Conservation (phyloP, 352 stramenopile species). For the Thalassiosira exigua region DNA sequence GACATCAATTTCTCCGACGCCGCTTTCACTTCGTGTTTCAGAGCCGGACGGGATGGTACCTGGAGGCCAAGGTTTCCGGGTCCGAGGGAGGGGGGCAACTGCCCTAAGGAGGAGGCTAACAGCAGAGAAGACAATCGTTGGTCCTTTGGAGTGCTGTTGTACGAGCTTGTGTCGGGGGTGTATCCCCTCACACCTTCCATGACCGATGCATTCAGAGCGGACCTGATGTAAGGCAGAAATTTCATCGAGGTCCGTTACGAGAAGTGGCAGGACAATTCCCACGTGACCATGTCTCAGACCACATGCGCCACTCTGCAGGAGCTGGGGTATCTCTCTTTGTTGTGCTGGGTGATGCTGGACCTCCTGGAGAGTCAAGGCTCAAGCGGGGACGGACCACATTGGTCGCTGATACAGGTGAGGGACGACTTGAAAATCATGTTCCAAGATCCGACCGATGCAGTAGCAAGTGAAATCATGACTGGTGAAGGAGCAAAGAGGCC, state of each 20-base stretch:
- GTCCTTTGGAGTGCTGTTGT: conserved; percentile 1
- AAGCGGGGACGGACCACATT: neutral
- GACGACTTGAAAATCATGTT: conserved; percentile 16
- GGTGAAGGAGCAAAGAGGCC: neutral
- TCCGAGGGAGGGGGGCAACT: neutral
- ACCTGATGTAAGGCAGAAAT: neutral
- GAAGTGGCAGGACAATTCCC: too few species aligned
- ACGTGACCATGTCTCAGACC: too few species aligned
- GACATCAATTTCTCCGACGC: too few species aligned
- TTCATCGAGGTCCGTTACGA: too few species aligned
- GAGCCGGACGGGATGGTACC: conserved; percentile 5
- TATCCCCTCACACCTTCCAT: neutral
- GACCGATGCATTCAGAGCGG: neutral
- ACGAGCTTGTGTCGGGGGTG: conserved; percentile 12
- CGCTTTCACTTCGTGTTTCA: too few species aligned
- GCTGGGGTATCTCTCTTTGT: too few species aligned
- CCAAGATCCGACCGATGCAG: neutral
- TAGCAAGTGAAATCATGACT: neutral
- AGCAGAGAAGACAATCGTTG: neutral
- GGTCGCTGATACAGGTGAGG: neutral
- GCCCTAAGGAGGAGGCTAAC: neutral
- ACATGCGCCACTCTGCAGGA: too few species aligned
- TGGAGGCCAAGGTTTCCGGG: neutral
- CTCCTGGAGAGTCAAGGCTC: too few species aligned
- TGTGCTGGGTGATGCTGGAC: conserved; percentile 18